phyloP scores from a whole-genome alignment of 495 filamentous ascomycete species.

The Antarctomyces pellizariae region DNA sequence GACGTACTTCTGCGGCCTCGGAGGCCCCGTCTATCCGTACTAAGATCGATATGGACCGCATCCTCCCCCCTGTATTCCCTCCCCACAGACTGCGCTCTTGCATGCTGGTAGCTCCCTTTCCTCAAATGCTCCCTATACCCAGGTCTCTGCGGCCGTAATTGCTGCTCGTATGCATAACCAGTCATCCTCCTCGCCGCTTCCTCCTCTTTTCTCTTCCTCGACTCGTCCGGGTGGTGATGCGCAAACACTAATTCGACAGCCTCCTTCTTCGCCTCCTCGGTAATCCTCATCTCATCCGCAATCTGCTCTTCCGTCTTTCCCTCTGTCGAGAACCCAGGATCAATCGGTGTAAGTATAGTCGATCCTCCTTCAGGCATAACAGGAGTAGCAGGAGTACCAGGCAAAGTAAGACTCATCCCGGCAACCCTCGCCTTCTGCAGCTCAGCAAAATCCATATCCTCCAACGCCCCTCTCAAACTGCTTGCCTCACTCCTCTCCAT shows the following conservation, averaged over 20 bases:
- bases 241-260: constrained; percentile 72
- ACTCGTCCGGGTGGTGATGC: constrained; percentile 44
- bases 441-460: constrained; percentile 42
- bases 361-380: too few species aligned
- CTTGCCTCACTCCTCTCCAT: constrained; percentile 73
- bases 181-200: too few species aligned
- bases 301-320: constrained; percentile 16
- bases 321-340: too few species aligned
- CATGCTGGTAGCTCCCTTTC: constrained; percentile 36
- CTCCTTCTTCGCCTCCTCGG: constrained; percentile 60
- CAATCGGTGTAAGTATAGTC: too few species aligned
- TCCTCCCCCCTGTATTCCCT: too few species aligned
- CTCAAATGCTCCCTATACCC: constrained; percentile 35
- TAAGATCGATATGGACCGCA: too few species aligned
- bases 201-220: too few species aligned
- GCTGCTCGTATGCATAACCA: constrained; percentile 42
- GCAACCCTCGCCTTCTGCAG: constrained; percentile 12
- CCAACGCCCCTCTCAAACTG: constrained; percentile 53
- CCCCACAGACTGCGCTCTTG: constrained; percentile 33
- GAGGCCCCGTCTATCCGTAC: too few species aligned
- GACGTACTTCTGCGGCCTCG: too few species aligned
- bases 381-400: too few species aligned
- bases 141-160: constrained; percentile 23
- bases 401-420: too few species aligned
- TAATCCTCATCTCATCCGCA: constrained; percentile 46